Evolutionary conservation across 2,329 filamentous ascomycete genomes (phyloP).

Genomic region (Monosporascus sp.): DNA sequence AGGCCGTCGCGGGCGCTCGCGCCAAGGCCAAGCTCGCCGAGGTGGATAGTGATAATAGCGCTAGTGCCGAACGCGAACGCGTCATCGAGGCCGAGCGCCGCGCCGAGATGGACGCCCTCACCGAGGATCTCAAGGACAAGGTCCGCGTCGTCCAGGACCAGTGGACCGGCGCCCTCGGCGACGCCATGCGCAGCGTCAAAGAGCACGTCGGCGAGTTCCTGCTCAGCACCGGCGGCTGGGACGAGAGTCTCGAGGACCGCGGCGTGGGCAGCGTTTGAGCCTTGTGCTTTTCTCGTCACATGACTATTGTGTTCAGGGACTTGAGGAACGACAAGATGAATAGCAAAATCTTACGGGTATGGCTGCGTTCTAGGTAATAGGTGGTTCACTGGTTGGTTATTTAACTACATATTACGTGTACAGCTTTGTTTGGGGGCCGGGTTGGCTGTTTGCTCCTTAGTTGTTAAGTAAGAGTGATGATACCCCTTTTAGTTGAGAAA

Average conservation of each 20-base stretch:
- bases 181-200: constrained; percentile 67
- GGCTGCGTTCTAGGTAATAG: too few relatives aligned
- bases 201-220: constrained; percentile 69
- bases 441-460: neutral
- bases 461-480: neutral
- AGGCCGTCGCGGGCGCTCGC: constrained; percentile 57
- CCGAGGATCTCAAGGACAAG: constrained; percentile 87
- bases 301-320: constrained; percentile 1
- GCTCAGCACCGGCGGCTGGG: constrained; percentile 78
- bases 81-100: constrained; percentile 49
- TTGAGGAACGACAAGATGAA: too few relatives aligned
- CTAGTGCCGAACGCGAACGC: too few relatives aligned
- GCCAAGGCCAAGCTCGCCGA: constrained; percentile 67
- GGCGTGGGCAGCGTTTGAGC: constrained; percentile 42
- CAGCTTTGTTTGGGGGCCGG: neutral
- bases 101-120: constrained; percentile 67
- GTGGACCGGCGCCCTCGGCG: constrained; percentile 83
- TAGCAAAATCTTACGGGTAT: too few relatives aligned
- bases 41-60: constrained; percentile 37
- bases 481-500: neutral
- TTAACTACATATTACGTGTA: neutral
- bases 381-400: too few relatives aligned
- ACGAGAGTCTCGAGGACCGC: constrained; percentile 63
- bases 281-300: constrained; percentile 24
- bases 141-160: constrained; percentile 86